Evolutionary conservation across 75 land plant genomes (phyloP), one percentile per base, ranked within the genome.

Genomic region (Gnetum montanum): DNA sequence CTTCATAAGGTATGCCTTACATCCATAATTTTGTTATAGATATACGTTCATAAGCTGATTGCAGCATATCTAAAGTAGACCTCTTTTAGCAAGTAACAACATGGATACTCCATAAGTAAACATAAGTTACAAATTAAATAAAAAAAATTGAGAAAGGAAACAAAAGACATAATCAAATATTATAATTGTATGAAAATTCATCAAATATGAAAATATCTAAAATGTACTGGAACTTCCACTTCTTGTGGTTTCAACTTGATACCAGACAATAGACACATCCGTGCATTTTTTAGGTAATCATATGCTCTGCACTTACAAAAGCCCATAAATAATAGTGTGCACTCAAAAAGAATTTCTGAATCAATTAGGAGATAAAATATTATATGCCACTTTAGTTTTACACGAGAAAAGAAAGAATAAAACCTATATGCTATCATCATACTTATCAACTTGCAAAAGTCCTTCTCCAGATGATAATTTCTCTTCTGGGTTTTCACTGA

Each of bases 361-460:
- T 31, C n/a, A 53, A 11, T 22, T 11, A 13, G 34, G 24, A 53
- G 8, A 50, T 46, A 29, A 50, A 26, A 43, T 41, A 0, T 35
- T 5, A 16, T 11, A 20, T 29, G 19, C 11, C 35, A 26, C 22
- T 25, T 20, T 28, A 44, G 1, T 16, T 8, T 24, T 16, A 19
- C 45, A 31, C 19, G 30, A 47, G 33, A 4, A 28, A 13, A 43
- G 1, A 36, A 64, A 15, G 7, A 58, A 46, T 19, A 29, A 40
- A 35, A 10, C 51, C 3, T 4, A 11, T 53, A 43, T 18, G 36
- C 40, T 33, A 19, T 34, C 68, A 35, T 54, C 54, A 54, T 68
- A 93, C 99, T 75, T 90, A 69, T 95, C 99, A 59, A 88, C 76
- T 84, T 84, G 93, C 63, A 84, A 60, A 15, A 88, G 84, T 34